Evolutionary conservation across 2,329 filamentous ascomycete species (phyloP).

Genomic region (Cercospora nicotianae): DNA sequence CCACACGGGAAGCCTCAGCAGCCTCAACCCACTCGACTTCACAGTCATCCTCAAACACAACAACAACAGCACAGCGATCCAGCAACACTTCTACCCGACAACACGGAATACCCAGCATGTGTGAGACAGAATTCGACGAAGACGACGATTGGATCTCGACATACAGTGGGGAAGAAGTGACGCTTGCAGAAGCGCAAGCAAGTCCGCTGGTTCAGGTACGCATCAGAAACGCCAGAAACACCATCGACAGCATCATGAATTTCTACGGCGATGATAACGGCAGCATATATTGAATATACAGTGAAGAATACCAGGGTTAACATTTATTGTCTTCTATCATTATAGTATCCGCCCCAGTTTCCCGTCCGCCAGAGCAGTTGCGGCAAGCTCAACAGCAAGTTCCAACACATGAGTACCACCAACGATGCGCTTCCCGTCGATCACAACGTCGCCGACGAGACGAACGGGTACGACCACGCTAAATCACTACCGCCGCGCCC

Average conservation of each 20-base stretch:
- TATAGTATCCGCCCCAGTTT: slow-evolving; percentile 5
- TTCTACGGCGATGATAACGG: slow-evolving; percentile 25
- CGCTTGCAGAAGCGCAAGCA: slow-evolving; percentile 26
- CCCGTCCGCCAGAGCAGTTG: slow-evolving; percentile 11
- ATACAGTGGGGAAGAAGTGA: slow-evolving; percentile 34
- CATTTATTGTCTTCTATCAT: not conserved
- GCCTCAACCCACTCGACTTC: slow-evolving; percentile 9
- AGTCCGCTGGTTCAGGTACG: slow-evolving; percentile 35
- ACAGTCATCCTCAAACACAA: slow-evolving; percentile 16
- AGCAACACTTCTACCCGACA: slow-evolving; percentile 17
- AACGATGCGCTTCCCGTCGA: not conserved
- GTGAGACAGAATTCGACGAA: slow-evolving; percentile 31
- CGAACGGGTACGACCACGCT: slow-evolving; percentile 6
- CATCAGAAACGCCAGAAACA: slow-evolving; percentile 24
- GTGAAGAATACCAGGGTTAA: slow-evolving; percentile 5
- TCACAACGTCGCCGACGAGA: slow-evolving; percentile 10
- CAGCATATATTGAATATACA: slow-evolving; percentile 21
- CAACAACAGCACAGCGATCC: slow-evolving; percentile 18
- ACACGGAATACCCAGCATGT: slow-evolving; percentile 28
- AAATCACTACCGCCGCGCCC: not conserved
- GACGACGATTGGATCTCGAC: slow-evolving; percentile 29
- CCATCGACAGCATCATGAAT: slow-evolving; percentile 34
- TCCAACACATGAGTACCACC: not conserved
- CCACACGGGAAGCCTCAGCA: slow-evolving; percentile 9
- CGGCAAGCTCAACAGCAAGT: not conserved